Base-by-base conservation (phyloP, 1,284 basidiomycete genomes). In the Leccinum angustisporum region DNA sequence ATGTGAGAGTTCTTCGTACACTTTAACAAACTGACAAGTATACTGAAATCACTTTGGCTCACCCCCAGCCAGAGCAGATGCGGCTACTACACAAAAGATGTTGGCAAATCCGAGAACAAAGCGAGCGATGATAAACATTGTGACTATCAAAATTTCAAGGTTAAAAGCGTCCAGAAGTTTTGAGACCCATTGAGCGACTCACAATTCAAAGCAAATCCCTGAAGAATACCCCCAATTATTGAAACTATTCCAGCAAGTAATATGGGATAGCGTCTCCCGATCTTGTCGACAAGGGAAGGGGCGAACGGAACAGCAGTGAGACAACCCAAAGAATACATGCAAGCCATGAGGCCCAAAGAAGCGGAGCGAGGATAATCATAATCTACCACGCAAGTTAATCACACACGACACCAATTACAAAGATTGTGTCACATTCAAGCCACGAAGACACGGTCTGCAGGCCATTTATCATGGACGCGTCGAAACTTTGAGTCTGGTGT, bases 381-480 rank as follows among this genome's bases (percentile, higher is more conserved):
- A n/a, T 68, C 68, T 67, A 13, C 9, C 30, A 2, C 25, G 36
- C 18, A 7, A 18, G 54, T 67, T 21, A 66, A 56, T 14, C 1
- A 1, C n/a, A 36, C 27, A 7, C 13, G n/a, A 31, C 31, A n/a
- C 31, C 13, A 8, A 40, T 13, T 14, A n/a, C 7, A 33, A n/a
- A 16, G 21, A 52, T 3, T 8, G 25, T 3, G 56, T 65, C 50
- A 68, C 67, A 70, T 31, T 68, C 65, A 21, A 68, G 50, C 67
- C 67, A 68, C 1, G 67, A 70, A 13, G 65, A 21, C 13, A 70
- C 67, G 9, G 68, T 60, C 33, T 68, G 67, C 13, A 68, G 31
- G 14, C 66, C 61, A 59, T 63, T 69, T 6, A 68, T 3, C 60
- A 69, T 63, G 27, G 67, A 57, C 5, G 50, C 27, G 4, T 70